Base-by-base conservation (phyloP, 805 yeast genomes). In the Nakazawaea ishiwadae region DNA sequence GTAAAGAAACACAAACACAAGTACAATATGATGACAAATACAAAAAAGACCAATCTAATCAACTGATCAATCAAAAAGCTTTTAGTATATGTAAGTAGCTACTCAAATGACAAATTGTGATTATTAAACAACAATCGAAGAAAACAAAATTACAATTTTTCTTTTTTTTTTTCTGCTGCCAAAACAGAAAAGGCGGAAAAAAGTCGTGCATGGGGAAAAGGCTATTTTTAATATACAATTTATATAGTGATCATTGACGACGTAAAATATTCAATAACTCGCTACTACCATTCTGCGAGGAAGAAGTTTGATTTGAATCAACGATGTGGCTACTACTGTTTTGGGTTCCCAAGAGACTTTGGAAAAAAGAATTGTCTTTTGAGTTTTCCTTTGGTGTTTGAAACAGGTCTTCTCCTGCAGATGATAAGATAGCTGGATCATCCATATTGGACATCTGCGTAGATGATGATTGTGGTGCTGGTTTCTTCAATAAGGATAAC, bases 401-500 rank as follows among this genome's bases (percentile, higher is more conserved):
- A 12, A 9, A 16, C 8, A n/a, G n/a, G n/a, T n/a, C n/a, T n/a
- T n/a, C n/a, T n/a, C n/a, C n/a, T n/a, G n/a, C n/a, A n/a, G 31
- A 4, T 7, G 31, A 18, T 14, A 34, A 14, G 5, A 34, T 23
- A 12, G 37, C 37, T 9, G 37, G 37, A 15, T 34, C 37, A 15
- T 34, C 29, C 12, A 17, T 15, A 8, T 31, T 15, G 18, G 21
- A 16, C 10, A 7, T 11, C 10, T 16, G 12, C 16, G 34, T 10
- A 17, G 10, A 8, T 14, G 34, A 16, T 4, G 21, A 4, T 31
- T 16, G 23, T 18, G 27, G 11, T 26, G 16, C 26, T 18, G 39
- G 31, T 14, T 35, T 35, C 24, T 35, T 26, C 24, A 35, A 35
- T 18, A 35, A 27, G 5, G 39, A 30, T 31, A 37, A 19, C 16